phyloP scores from a whole-genome alignment of 169 alveolate species.

The Plasmodium adleri region DNA sequence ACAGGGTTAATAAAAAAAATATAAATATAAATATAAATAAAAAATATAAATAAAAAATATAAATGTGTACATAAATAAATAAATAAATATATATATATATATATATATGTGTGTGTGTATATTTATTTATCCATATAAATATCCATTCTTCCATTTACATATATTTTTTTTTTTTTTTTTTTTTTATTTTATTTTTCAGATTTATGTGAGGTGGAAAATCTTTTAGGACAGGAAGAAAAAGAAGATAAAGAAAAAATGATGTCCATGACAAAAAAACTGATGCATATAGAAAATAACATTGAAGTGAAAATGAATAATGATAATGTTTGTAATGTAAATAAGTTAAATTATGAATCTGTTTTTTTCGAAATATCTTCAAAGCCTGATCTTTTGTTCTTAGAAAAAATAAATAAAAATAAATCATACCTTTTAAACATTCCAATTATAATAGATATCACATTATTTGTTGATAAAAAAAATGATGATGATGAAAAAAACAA shows the following conservation, averaged over 20 bases:
- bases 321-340: slow-evolving; percentile 4
- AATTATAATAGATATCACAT: slow-evolving; percentile 19
- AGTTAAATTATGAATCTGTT: slow-evolving; percentile 15
- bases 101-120: not conserved
- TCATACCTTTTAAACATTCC: slow-evolving; percentile 57
- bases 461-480: slow-evolving; percentile 1
- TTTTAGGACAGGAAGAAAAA: slow-evolving; percentile 39
- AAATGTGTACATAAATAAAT: not conserved
- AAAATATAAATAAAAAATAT: not conserved
- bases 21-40: not conserved
- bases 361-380: slow-evolving; percentile 21
- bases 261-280: slow-evolving; percentile 20
- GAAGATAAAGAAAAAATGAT: slow-evolving; percentile 29
- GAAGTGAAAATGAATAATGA: slow-evolving; percentile 5
- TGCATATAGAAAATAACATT: slow-evolving; percentile 25
- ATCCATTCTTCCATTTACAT: not conserved
- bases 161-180: not conserved
- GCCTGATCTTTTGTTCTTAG: slow-evolving; percentile 17
- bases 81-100: not conserved
- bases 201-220: slow-evolving; percentile 8
- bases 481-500: not conserved
- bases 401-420: slow-evolving; percentile 19
- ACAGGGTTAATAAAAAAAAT: slow-evolving; percentile 7
- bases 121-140: not conserved
- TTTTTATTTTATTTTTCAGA: slow-evolving; percentile 9